Conservation (phyloP, 768 basidiomycete genomes). For the Chlorophyllum brunneum region DNA sequence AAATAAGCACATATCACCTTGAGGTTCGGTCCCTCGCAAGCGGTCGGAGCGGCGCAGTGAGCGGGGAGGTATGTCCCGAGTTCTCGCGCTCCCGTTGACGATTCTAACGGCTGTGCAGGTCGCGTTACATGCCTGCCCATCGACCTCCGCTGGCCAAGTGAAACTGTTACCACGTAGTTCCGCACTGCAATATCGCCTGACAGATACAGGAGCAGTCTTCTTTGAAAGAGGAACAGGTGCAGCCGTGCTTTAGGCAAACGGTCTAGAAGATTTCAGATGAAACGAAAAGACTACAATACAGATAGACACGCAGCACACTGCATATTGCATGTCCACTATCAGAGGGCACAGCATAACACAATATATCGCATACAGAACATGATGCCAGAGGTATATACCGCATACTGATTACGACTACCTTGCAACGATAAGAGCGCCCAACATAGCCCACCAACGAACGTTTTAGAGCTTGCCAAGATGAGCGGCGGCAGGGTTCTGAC, state of each 20-base stretch:
- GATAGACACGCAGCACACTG: constrained; percentile 1
- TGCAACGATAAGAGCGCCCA: not conserved
- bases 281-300: constrained; percentile 4
- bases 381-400: not conserved
- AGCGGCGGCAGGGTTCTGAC: constrained; percentile 56
- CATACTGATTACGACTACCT: constrained; percentile 2
- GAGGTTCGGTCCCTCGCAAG: constrained; percentile 71
- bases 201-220: constrained; percentile 60
- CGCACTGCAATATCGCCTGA: constrained; percentile 69
- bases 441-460: not conserved
- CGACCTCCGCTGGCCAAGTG: constrained; percentile 24
- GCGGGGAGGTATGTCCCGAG: constrained; percentile 56
- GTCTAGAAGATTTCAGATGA: not conserved
- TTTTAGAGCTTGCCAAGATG: constrained; percentile 62
- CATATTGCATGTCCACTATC: constrained; percentile 6
- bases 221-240: constrained; percentile 71
- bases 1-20: constrained; percentile 64
- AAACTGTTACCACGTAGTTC: constrained; percentile 45
- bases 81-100: not conserved
- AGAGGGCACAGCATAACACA: constrained; percentile 1
- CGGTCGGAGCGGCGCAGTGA: constrained; percentile 74
- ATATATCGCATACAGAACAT: constrained; percentile 5
- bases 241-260: constrained; percentile 46
- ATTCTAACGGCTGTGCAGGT: constrained; percentile 33
- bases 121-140: constrained; percentile 57